Evolutionary conservation across 2,329 filamentous ascomycete species (phyloP), one percentile per base, ranked within the genome.

Genomic region (Cordyceps farinosa): DNA sequence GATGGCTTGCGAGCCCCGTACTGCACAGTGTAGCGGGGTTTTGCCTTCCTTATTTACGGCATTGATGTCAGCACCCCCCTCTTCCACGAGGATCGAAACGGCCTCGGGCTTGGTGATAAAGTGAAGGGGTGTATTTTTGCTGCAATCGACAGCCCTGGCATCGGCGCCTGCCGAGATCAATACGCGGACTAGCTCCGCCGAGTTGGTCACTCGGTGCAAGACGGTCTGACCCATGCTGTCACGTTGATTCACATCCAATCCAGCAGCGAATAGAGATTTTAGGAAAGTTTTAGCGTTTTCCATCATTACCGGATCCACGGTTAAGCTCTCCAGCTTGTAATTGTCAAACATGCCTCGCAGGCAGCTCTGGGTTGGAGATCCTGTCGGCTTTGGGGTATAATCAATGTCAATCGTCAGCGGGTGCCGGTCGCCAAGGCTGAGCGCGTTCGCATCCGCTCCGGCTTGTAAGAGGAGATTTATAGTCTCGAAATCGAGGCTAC

Each of bases 381-480:
- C 38, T 27, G 36, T 61, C 22, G 58, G 58, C n/a, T 34, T 13
- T 8, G 48, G 48, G 7, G 48, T 45, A 30, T 61, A 61, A 2
- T 61, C 58, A n/a, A 53, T 34, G 15, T 61, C 58, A 17, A 53
- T 38, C 11, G 17, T 30, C 11, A 44, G n/a, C 8, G 38, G 58
- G 3, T 40, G 29, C 5, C 9, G 13, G 2, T 34, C 48, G 17
- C 36, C 58, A 38, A 53, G 5, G n/a, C 58, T 61, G 11, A 61
- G 58, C 7, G 38, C 48, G 8, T 73, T 65, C 10, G 68, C 69
- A 17, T 72, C 64, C 5, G 71, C 75, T 1, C 70, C 71, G 17
- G 58, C 58, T 13, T 27, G 58, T 29, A 61, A 7, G 2, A 61
- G 11, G 6, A 44, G 10, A 17, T 44, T 40, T 11, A 61, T 45